Evolutionary conservation across 1,139 yeast species (phyloP).

Genomic region (Hyphopichia wangnamkhiaoensis): DNA sequence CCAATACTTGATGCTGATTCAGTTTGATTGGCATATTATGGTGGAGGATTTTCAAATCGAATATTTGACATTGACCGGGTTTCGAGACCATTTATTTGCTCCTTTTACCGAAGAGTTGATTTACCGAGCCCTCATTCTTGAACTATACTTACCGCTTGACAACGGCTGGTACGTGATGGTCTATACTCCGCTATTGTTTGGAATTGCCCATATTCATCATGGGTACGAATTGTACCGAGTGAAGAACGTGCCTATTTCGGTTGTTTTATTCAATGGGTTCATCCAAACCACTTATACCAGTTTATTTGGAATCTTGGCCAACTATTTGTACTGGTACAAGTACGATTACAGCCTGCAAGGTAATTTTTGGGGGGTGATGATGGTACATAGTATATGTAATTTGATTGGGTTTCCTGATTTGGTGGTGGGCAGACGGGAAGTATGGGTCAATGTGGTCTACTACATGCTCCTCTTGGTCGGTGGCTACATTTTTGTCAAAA

Average conservation of each 20-base stretch:
- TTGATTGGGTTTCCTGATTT: constrained; percentile 72
- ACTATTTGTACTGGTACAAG: constrained; percentile 54
- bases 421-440: constrained; percentile 16
- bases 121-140: constrained; percentile 64
- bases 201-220: constrained; percentile 91
- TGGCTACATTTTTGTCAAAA: constrained; percentile 28
- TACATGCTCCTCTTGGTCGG: constrained; percentile 48
- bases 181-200: constrained; percentile 72
- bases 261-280: constrained; percentile 41
- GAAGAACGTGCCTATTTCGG: constrained; percentile 22
- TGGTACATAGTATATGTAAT: constrained; percentile 76
- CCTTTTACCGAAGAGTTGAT: constrained; percentile 88
- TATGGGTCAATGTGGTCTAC: constrained; percentile 29
- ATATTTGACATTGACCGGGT: constrained; percentile 45
- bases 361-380: constrained; percentile 62
- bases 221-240: constrained; percentile 53
- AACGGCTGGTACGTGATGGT: constrained; percentile 24
- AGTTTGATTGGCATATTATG: constrained; percentile 11
- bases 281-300: constrained; percentile 76
- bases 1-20: constrained; percentile 29
- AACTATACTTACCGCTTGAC: constrained; percentile 33
- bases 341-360: constrained; percentile 20
- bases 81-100: constrained; percentile 72
- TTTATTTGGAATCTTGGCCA: constrained; percentile 76
- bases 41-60: constrained; percentile 19